A percentile compares a stretch with the other conserved stretches of the same genome.
These are phyloP conservation scores for Chenopodium album DNA, from an alignment of 148 eudicot species.

Conservation along the genomic window DNA sequence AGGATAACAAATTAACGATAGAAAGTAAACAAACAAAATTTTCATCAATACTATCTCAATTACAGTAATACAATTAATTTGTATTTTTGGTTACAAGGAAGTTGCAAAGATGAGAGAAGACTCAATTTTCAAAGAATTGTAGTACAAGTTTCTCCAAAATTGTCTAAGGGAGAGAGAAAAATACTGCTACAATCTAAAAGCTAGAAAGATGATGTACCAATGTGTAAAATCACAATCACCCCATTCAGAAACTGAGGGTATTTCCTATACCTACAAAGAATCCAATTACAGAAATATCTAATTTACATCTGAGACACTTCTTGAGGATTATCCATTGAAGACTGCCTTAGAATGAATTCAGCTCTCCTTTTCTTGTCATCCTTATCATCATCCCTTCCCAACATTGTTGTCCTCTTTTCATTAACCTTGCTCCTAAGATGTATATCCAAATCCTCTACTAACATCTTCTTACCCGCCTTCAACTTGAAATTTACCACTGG, in stretches of 20 bases:
- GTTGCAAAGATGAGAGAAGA: background rate
- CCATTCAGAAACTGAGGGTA: background rate
- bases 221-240: background rate
- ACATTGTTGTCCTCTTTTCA: constrained; percentile 31
- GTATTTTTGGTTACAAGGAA: background rate
- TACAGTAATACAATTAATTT: background rate
- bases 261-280: constrained; percentile 17
- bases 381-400: constrained; percentile 62
- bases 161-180: background rate
- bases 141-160: background rate
- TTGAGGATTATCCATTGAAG: constrained; percentile 51
- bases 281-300: background rate
- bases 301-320: constrained; percentile 66
- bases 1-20: background rate
- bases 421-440: constrained; percentile 37
- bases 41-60: background rate
- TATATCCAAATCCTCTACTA: constrained; percentile 68
- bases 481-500: constrained; percentile 58
- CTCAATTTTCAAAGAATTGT: background rate
- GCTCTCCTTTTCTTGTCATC: constrained; percentile 92
- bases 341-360: constrained; percentile 69
- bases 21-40: background rate
- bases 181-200: background rate
- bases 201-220: constrained; percentile 14
- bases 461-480: constrained; percentile 56